Conservation (phyloP, 2,329 filamentous ascomycete genomes). For the Botrytis porri region DNA sequence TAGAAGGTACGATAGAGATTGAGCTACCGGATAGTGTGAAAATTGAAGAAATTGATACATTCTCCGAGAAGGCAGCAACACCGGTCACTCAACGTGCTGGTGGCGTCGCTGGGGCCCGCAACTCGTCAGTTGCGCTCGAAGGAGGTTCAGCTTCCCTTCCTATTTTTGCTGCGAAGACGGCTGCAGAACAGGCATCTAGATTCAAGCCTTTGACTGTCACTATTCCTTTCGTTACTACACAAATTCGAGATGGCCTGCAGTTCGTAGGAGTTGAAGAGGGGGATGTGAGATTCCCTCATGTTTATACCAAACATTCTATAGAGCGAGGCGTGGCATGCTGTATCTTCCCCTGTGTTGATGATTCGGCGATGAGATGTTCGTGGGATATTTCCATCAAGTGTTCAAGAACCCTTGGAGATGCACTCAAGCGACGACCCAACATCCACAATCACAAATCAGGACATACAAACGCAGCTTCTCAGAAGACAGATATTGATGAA, state of each 20-base stretch:
- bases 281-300: conserved; percentile 83
- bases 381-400: conserved; percentile 89
- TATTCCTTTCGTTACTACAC: conserved; percentile 74
- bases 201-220: conserved; percentile 61
- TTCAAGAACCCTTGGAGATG: conserved; percentile 82
- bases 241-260: conserved; percentile 81
- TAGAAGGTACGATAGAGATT: conserved; percentile 57
- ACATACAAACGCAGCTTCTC: conserved; percentile 13
- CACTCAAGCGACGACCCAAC: conserved; percentile 46
- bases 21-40: conserved; percentile 57
- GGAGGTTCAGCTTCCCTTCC: conserved; percentile 39
- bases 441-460: conserved; percentile 35
- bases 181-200: conserved; percentile 40
- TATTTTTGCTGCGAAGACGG: conserved; percentile 37
- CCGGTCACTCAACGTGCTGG: conserved; percentile 43
- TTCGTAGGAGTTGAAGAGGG: conserved; percentile 82
- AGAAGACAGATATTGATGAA: conserved; percentile 21
- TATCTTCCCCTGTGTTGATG: conserved; percentile 91
- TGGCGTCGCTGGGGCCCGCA: conserved; percentile 26
- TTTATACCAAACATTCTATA: conserved; percentile 80
- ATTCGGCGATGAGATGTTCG: conserved; percentile 72
- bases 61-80: conserved; percentile 48
- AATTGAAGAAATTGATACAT: conserved; percentile 58
- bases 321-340: conserved; percentile 77
- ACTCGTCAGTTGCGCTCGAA: conserved; percentile 36